Evolutionary conservation across 768 basidiomycete genomes (phyloP).

Genomic region (Rhizopogon roseolus): DNA sequence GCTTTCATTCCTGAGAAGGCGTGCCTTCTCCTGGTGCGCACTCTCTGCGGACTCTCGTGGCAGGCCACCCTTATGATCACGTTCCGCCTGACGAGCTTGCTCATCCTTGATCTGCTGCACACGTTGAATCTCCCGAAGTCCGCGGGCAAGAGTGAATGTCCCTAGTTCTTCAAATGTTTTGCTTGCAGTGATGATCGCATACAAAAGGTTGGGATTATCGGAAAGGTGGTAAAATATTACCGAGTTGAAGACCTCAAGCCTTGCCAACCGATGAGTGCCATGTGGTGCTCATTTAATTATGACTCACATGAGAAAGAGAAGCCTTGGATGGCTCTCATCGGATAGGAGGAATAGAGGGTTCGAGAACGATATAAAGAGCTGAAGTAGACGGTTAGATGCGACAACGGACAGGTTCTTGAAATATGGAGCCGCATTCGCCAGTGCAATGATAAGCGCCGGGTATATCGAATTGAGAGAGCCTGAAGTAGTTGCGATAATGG

Average conservation of each 20-base stretch:
- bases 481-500: conserved; percentile 84
- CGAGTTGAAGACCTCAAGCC: conserved; percentile 89
- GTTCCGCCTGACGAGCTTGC: conserved; percentile 34
- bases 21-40: conserved; percentile 61
- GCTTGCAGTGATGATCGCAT: conserved; percentile 80
- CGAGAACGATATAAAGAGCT: conserved; percentile 89
- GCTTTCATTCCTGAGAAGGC: conserved; percentile 55
- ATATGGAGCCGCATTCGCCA: conserved; percentile 86
- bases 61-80: conserved; percentile 16
- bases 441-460: conserved; percentile 85
- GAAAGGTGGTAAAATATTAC: conserved; percentile 73
- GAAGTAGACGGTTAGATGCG: conserved; percentile 78
- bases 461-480: conserved; percentile 80
- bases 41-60: conserved; percentile 17
- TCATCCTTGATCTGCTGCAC: conserved; percentile 72
- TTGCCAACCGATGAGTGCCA: conserved; percentile 19
- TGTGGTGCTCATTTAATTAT: neutral
- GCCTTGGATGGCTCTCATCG: conserved; percentile 91
- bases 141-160: conserved; percentile 85
- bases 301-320: conserved; percentile 85
- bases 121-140: conserved; percentile 78
- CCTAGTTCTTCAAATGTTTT: conserved; percentile 86
- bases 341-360: conserved; percentile 85
- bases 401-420: conserved; percentile 77
- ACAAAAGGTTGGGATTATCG: conserved; percentile 85